Conservation (phyloP, 176 grass and related monocot species). For the Rhynchospora tenuis region DNA sequence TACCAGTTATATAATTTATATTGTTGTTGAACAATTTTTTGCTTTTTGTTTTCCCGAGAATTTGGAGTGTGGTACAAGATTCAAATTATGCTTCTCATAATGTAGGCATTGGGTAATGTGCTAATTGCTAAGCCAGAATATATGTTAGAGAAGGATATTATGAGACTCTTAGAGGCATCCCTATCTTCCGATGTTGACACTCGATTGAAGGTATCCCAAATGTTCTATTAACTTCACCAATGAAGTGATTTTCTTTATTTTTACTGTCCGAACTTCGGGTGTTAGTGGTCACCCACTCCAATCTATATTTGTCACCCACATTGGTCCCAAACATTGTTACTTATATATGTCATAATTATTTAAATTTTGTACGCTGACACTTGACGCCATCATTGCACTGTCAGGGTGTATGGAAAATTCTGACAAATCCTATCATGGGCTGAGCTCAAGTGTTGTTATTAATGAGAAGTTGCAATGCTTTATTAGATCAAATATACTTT, state of each 20-base stretch:
- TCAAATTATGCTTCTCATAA: slow-evolving; percentile 13
- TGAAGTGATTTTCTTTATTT: background rate
- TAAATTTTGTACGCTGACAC: background rate
- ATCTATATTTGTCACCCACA: background rate
- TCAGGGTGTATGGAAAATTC: background rate
- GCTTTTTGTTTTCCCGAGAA: background rate
- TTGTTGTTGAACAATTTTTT: background rate
- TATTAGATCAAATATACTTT: background rate
- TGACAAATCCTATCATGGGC: background rate
- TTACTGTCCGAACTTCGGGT: background rate
- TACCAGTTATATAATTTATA: background rate
- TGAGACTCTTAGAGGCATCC: slow-evolving; percentile 69
- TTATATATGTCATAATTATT: background rate
- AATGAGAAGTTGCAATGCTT: background rate
- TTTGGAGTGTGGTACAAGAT: background rate
- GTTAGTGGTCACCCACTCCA: background rate
- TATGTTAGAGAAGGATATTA: slow-evolving; percentile 88
- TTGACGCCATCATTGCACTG: background rate
- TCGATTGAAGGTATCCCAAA: slow-evolving; percentile 62
- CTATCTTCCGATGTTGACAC: slow-evolving; percentile 60
- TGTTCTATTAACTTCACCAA: slow-evolving; percentile 21
- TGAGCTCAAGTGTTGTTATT: too few species aligned
- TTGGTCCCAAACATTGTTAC: background rate
- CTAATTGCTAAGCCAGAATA: slow-evolving; percentile 91
- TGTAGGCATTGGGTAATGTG: slow-evolving; percentile 93